These are phyloP conservation scores for Colletotrichum sp. DNA, from an alignment of 2,329 filamentous ascomycete genomes.

Conservation along the genomic window DNA sequence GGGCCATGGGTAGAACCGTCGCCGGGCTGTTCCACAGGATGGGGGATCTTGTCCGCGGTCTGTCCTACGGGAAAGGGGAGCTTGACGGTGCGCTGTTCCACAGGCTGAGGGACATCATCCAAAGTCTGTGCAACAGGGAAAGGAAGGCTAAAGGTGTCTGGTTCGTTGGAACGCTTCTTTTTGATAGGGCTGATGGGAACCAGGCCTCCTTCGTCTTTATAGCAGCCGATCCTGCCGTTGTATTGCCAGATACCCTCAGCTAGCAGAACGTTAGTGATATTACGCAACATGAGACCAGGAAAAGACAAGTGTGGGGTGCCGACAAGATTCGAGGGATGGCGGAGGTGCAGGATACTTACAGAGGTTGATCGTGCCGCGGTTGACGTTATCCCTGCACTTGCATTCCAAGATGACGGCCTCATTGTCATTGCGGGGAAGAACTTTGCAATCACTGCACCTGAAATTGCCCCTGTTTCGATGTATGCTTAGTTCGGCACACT, in stretches of 20 bases:
- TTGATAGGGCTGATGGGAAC: not conserved
- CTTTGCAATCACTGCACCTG: not conserved
- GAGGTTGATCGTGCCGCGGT: not conserved
- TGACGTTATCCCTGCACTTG: not conserved
- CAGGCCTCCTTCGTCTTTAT: not conserved
- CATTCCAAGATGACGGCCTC: not conserved
- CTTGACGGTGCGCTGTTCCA: not conserved
- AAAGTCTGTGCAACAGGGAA: not conserved
- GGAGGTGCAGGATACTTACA: not conserved
- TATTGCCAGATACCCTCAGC: conserved; percentile 5
- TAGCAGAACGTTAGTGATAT: not conserved
- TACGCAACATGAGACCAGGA: not conserved
- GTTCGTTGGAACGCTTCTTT: not conserved
- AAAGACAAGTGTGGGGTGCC: not conserved
- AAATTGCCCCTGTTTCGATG: not conserved
- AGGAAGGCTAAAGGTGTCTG: not conserved
- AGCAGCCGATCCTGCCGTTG: not conserved
- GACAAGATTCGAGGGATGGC: rapidly evolving
- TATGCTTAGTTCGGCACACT: not conserved
- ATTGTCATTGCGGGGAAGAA: not conserved
- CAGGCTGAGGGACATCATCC: not conserved
- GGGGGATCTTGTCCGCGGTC: not conserved
- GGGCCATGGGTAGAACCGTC: not conserved
- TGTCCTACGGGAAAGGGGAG: not conserved
- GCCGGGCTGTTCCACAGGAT: not conserved